Percentiles rank a stretch among this genome's conserved stretches.
Conservation (phyloP, 768 basidiomycete species). For the Xerocomellus dryophilus region DNA sequence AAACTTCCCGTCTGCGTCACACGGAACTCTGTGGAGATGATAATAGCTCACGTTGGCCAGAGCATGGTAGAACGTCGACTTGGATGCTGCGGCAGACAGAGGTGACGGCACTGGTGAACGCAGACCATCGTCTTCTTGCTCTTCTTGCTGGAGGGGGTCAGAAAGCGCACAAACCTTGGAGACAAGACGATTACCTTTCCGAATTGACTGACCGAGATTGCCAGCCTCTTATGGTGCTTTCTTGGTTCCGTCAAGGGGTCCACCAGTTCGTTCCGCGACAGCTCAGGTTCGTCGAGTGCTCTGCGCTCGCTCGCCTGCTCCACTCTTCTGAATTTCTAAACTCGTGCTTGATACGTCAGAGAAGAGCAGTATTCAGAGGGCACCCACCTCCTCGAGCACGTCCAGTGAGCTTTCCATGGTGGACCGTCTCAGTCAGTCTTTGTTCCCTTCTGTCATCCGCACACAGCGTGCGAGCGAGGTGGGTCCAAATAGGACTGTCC, state of each 20-base stretch:
- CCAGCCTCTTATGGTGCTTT: constrained; percentile 43
- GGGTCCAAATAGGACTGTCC: constrained; percentile 2
- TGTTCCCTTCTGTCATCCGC: neutral
- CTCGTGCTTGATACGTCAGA: neutral
- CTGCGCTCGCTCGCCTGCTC: constrained; percentile 56
- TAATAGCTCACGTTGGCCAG: constrained; percentile 39
- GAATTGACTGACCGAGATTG: constrained; percentile 58
- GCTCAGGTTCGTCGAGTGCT: constrained; percentile 36
- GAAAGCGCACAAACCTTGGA: neutral
- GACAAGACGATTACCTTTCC: constrained; percentile 46
- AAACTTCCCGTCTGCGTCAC: constrained; percentile 12
- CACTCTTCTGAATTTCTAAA: constrained; percentile 55
- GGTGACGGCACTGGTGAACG: constrained; percentile 30
- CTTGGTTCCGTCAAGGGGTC: constrained; percentile 21
- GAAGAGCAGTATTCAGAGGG: neutral
- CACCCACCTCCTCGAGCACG: constrained; percentile 30
- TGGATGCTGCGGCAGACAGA: constrained; percentile 40
- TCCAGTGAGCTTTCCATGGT: constrained; percentile 26
- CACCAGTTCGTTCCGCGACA: constrained; percentile 10
- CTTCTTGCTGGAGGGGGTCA: constrained; percentile 16
- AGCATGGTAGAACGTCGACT: constrained; percentile 46
- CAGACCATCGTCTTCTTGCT: constrained; percentile 23
- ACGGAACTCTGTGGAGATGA: constrained; percentile 1
- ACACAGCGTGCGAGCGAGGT: constrained; percentile 9
- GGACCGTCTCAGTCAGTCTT: neutral